These are phyloP conservation scores for Pelargonium myrrhifolium DNA, from an alignment of 441 rosid species.

Conservation along the genomic window DNA sequence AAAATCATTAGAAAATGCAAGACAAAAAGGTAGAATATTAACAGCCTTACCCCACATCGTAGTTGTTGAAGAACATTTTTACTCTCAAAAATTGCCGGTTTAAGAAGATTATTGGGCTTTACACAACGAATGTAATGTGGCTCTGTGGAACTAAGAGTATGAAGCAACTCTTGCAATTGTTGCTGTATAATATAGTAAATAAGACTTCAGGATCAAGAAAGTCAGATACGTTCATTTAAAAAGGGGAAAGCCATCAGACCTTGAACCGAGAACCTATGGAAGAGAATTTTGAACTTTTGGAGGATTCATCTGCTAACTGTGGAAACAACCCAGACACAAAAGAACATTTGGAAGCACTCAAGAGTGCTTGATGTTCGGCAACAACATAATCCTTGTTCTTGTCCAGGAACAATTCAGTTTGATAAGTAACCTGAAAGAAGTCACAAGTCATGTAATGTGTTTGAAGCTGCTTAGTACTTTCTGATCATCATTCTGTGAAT, in stretches of 20 bases:
- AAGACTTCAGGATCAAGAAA: constrained; percentile 3
- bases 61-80: constrained; percentile 83
- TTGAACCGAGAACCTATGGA: constrained; percentile 98
- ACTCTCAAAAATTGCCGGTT: constrained; percentile 91
- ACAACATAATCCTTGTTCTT: constrained; percentile 98
- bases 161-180: constrained; percentile 86
- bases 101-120: constrained; percentile 96
- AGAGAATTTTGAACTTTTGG: constrained; percentile 87
- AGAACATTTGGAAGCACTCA: constrained; percentile 82
- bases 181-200: constrained; percentile 41
- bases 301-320: constrained; percentile 64
- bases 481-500: background rate
- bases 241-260: constrained; percentile 42
- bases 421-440: constrained; percentile 83
- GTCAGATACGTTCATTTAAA: background rate
- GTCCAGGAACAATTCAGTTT: constrained; percentile 93
- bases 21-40: background rate
- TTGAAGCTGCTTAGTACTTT: background rate
- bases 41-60: constrained; percentile 88
- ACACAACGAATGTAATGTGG: constrained; percentile 99
- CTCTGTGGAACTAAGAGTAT: constrained; percentile 89
- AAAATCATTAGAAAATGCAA: background rate
- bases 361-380: constrained; percentile 95
- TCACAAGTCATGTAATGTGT: background rate
- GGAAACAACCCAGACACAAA: constrained; percentile 86